Evolutionary conservation across 345 rosid genomes (phyloP).

Genomic region (Stellera chamaejasme): DNA sequence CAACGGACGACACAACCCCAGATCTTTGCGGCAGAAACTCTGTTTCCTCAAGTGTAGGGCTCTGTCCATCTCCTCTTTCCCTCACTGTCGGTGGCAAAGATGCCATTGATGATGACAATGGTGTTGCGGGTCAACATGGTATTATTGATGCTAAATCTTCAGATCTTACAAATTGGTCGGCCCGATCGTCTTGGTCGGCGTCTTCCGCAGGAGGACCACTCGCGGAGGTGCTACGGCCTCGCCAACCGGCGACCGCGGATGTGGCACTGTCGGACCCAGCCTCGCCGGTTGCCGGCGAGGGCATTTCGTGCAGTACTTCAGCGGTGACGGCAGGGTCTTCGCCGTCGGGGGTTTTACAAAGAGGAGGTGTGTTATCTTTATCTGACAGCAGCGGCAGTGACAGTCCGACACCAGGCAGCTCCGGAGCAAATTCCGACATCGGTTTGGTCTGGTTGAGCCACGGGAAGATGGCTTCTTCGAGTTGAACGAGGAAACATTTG

Average conservation of each 20-base stretch:
- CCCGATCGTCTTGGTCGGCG: conserved; percentile 27
- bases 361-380: conserved; percentile 32
- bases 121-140: conserved; percentile 24
- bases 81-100: conserved; percentile 43
- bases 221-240: conserved; percentile 55
- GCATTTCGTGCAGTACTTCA: conserved; percentile 18
- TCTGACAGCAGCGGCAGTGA: conserved; percentile 57
- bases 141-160: conserved; percentile 19
- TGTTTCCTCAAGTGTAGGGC: conserved; percentile 30
- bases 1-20: conserved; percentile 17
- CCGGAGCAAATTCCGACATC: conserved; percentile 27
- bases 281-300: conserved; percentile 16
- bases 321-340: conserved; percentile 33
- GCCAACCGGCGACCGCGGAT: conserved; percentile 10
- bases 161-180: conserved; percentile 29
- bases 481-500: background rate
- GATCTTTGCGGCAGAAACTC: conserved; percentile 19
- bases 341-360: conserved; percentile 52
- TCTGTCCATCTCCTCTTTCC: conserved; percentile 34
- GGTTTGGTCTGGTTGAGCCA: conserved; percentile 28
- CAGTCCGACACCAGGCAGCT: conserved; percentile 33
- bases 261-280: conserved; percentile 8
- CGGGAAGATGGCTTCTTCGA: conserved; percentile 13
- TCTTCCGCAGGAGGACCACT: conserved; percentile 67
- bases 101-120: conserved; percentile 28